These are phyloP conservation scores for Ogataea pilisensis DNA, from an alignment of 805 yeast genomes.

Conservation along the genomic window DNA sequence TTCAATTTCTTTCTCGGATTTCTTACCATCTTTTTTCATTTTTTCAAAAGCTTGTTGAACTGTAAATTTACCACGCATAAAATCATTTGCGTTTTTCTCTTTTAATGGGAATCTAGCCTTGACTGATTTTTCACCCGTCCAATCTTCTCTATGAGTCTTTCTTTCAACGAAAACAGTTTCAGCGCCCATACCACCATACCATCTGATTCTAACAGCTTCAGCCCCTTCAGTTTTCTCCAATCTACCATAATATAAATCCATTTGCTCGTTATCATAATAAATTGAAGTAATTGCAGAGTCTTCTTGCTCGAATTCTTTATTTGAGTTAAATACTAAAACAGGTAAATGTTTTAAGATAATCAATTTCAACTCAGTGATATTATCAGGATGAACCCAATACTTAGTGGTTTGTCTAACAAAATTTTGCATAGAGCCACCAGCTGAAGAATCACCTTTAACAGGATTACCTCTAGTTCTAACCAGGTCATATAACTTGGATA, in stretches of 20 bases:
- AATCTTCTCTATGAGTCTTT: conserved; percentile 97
- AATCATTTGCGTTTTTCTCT: conserved; percentile 85
- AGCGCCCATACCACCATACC: conserved; percentile 98
- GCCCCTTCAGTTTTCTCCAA: conserved; percentile 97
- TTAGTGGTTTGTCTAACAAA: conserved; percentile 98
- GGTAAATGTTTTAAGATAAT: conserved; percentile 93
- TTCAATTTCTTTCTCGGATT: conserved; percentile 82
- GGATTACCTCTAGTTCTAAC: conserved; percentile 97
- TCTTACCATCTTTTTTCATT: conserved; percentile 89
- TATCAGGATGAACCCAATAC: conserved; percentile 99
- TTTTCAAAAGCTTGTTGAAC: conserved; percentile 89
- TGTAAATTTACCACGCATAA: conserved; percentile 77
- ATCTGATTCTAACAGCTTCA: conserved; percentile 94
- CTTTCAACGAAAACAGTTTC: conserved; percentile 94
- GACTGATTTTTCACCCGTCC: conserved; percentile 99
- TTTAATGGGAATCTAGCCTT: conserved; percentile 93
- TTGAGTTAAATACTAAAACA: conserved; percentile 92
- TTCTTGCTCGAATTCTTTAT: conserved; percentile 91
- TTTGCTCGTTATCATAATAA: conserved; percentile 83
- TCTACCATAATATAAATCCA: conserved; percentile 93
- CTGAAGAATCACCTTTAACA: conserved; percentile 87
- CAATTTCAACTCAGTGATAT: conserved; percentile 92
- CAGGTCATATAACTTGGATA: conserved; percentile 83
- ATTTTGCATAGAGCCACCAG: conserved; percentile 98
- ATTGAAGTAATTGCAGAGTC: conserved; percentile 97